Percentiles rank a stretch among this genome's conserved stretches.
Evolutionary conservation across 2,329 filamentous ascomycete species (phyloP).

Genomic region (Myriosclerotinia duriaeana): DNA sequence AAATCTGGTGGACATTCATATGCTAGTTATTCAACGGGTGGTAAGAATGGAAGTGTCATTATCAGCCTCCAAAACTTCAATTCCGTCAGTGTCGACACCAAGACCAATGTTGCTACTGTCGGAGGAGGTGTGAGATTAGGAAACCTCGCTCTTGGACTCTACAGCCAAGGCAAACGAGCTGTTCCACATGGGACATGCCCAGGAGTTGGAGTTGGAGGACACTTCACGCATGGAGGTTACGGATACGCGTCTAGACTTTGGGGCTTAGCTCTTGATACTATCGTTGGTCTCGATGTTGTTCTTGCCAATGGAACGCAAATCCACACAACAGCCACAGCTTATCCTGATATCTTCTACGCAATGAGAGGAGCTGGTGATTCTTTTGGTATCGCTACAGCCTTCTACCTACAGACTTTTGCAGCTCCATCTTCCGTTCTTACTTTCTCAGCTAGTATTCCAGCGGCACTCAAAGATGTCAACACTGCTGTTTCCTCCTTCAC

Average conservation of each 20-base stretch:
- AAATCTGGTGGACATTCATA: slow-evolving; percentile 58
- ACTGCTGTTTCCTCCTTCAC: slow-evolving; percentile 18
- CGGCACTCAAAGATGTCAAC: slow-evolving; percentile 26
- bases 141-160: slow-evolving; percentile 44
- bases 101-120: slow-evolving; percentile 37
- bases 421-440: slow-evolving; percentile 39
- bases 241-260: slow-evolving; percentile 48
- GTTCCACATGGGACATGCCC: slow-evolving; percentile 49
- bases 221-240: slow-evolving; percentile 50
- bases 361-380: slow-evolving; percentile 42
- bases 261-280: slow-evolving; percentile 52
- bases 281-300: slow-evolving; percentile 51
- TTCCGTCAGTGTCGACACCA: slow-evolving; percentile 51
- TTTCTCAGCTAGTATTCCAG: slow-evolving; percentile 28
- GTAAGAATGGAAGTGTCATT: slow-evolving; percentile 52
- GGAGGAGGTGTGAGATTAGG: slow-evolving; percentile 47
- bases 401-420: slow-evolving; percentile 41
- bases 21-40: slow-evolving; percentile 49
- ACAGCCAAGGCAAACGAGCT: slow-evolving; percentile 41
- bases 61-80: slow-evolving; percentile 56
- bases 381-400: slow-evolving; percentile 41
- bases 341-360: slow-evolving; percentile 40
- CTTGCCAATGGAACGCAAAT: slow-evolving; percentile 41
- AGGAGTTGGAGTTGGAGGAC: slow-evolving; percentile 48
- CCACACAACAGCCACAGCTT: slow-evolving; percentile 31